A percentile compares a stretch with the other conserved stretches of the same genome.
Evolutionary conservation across 2,329 filamentous ascomycete genomes (phyloP).

Genomic region (Fusarium vanettenii): DNA sequence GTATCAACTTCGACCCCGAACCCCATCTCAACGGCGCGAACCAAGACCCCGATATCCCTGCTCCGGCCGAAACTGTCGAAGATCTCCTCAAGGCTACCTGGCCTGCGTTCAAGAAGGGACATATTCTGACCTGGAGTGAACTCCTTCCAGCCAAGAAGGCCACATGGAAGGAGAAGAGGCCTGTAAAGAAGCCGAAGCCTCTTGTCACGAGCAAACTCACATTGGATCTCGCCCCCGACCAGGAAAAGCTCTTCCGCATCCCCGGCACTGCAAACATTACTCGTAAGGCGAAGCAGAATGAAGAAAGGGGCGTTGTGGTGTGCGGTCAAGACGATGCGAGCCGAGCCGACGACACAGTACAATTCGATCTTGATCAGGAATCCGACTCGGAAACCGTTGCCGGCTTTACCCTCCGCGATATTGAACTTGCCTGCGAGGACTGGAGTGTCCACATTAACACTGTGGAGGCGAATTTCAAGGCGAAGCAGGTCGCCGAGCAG

Average conservation of each 20-base stretch:
- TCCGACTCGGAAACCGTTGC: slow-evolving; percentile 75
- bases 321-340: slow-evolving; percentile 54
- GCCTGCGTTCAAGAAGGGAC: slow-evolving; percentile 81
- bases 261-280: slow-evolving; percentile 66
- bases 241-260: slow-evolving; percentile 87
- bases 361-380: slow-evolving; percentile 62
- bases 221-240: slow-evolving; percentile 86
- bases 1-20: slow-evolving; percentile 62
- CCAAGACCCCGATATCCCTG: slow-evolving; percentile 73
- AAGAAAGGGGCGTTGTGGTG: slow-evolving; percentile 62
- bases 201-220: slow-evolving; percentile 89
- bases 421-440: slow-evolving; percentile 87
- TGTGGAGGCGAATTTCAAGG: slow-evolving; percentile 54
- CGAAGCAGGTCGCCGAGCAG: slow-evolving; percentile 46
- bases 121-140: slow-evolving; percentile 82
- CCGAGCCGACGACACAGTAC: slow-evolving; percentile 51
- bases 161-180: slow-evolving; percentile 81
- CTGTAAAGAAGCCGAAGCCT: slow-evolving; percentile 81
- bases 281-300: slow-evolving; percentile 68
- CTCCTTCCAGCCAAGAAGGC: slow-evolving; percentile 85
- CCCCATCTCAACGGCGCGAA: slow-evolving; percentile 59
- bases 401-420: slow-evolving; percentile 81
- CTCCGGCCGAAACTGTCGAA: slow-evolving; percentile 77
- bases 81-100: slow-evolving; percentile 84
- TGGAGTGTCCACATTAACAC: slow-evolving; percentile 76